A percentile compares a stretch with the other conserved stretches of the same genome.
Conservation (phyloP, 768 basidiomycete species). For the Macrolepiota dolichaula region DNA sequence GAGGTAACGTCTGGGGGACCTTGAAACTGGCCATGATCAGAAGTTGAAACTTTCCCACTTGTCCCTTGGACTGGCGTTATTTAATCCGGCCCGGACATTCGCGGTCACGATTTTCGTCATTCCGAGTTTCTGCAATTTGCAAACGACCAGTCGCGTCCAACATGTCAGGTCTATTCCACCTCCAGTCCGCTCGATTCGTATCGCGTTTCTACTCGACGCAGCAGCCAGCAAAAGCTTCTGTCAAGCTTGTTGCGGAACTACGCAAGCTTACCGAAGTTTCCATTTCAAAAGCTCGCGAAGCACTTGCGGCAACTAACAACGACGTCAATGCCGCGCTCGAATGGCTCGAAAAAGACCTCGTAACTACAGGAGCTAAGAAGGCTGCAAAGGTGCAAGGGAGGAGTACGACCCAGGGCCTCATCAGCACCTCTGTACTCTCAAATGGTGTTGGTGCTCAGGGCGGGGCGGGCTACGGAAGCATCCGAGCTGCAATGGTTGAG, state of each 20-base stretch:
- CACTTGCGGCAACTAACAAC: conserved; percentile 71
- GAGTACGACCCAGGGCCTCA: conserved; percentile 71
- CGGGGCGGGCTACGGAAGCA: conserved; percentile 35
- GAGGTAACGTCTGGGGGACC: conserved; percentile 58
- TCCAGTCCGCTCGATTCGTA: not conserved
- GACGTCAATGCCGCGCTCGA: conserved; percentile 69
- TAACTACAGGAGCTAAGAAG: conserved; percentile 68
- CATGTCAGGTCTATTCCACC: conserved; percentile 19
- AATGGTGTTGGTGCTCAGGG: conserved; percentile 44
- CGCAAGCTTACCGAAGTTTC: conserved; percentile 81
- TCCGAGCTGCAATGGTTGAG: conserved; percentile 86
- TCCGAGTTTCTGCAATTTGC: conserved; percentile 17
- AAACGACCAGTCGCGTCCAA: conserved; percentile 16
- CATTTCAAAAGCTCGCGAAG: conserved; percentile 85
- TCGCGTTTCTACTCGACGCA: conserved; percentile 45
- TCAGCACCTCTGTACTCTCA: conserved; percentile 74
- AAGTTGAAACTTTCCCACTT: conserved; percentile 2
- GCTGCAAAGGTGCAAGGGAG: conserved; percentile 83
- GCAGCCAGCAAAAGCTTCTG: conserved; percentile 48
- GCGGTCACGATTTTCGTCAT: conserved; percentile 12
- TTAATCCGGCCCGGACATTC: conserved; percentile 16
- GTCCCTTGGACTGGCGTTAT: not conserved
- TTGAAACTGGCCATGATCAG: conserved; percentile 48
- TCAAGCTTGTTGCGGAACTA: conserved; percentile 82
- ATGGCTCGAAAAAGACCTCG: conserved; percentile 80